phyloP scores from a whole-genome alignment of 768 basidiomycete species.

The Tulasnella sp. region DNA sequence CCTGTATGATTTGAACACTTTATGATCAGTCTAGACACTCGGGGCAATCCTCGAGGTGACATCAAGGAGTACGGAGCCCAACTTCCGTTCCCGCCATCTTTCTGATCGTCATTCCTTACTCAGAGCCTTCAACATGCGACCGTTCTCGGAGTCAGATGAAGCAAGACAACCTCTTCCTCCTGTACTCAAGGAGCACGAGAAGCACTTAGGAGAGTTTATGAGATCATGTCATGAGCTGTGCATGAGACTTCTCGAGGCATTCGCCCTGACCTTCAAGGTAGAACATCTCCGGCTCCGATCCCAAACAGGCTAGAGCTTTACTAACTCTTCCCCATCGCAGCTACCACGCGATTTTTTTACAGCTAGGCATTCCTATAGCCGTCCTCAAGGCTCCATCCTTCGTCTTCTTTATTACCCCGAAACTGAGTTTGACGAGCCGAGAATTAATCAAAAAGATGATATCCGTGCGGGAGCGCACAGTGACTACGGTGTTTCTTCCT shows the following conservation, averaged over 20 bases:
- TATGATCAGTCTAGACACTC: slow-evolving; percentile 10
- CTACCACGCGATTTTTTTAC: slow-evolving; percentile 16
- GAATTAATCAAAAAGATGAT: slow-evolving; percentile 6
- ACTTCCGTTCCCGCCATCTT: background rate
- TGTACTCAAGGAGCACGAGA: background rate
- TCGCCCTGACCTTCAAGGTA: slow-evolving; percentile 12
- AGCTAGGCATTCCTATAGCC: slow-evolving; percentile 3
- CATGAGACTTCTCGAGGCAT: slow-evolving; percentile 14
- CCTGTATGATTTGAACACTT: background rate
- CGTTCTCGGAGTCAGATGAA: slow-evolving; percentile 3
- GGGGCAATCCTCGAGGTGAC: slow-evolving; percentile 11
- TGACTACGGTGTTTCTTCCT: slow-evolving; percentile 16
- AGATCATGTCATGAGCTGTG: slow-evolving; percentile 15
- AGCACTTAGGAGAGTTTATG: slow-evolving; percentile 10
- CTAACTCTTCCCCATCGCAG: background rate
- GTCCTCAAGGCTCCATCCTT: slow-evolving; percentile 11
- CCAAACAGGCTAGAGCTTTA: background rate
- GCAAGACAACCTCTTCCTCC: slow-evolving; percentile 16
- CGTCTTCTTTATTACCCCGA: slow-evolving; percentile 17
- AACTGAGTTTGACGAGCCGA: background rate
- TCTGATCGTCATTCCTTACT: background rate
- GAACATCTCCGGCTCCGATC: background rate
- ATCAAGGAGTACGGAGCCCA: slow-evolving; percentile 14
- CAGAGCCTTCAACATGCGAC: slow-evolving; percentile 17
- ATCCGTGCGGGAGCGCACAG: slow-evolving; percentile 21